A percentile compares a stretch with the other conserved stretches of the same genome.
Evolutionary conservation across 768 basidiomycete species (phyloP).

Genomic region (Suillus clintonianus): DNA sequence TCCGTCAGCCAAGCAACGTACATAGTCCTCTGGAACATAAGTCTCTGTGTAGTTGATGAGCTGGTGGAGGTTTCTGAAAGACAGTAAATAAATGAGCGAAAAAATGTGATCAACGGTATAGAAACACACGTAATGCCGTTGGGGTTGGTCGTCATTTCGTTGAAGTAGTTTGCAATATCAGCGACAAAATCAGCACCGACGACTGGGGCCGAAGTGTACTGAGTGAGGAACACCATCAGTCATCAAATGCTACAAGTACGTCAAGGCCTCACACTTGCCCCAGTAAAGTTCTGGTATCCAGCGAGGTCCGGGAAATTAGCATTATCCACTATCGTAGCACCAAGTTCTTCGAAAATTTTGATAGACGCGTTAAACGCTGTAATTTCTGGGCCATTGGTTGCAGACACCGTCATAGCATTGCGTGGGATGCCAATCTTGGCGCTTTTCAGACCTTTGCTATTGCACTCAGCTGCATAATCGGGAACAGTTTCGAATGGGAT

Average conservation of each 20-base stretch:
- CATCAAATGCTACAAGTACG: background rate
- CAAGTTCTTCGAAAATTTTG: background rate
- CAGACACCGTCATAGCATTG: background rate
- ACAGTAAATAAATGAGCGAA: background rate
- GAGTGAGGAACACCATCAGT: background rate
- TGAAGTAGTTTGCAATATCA: background rate
- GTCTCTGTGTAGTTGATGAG: slow-evolving; percentile 1
- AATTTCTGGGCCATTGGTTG: slow-evolving; percentile 1
- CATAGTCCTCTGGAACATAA: background rate
- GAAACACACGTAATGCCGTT: background rate
- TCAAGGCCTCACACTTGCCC: background rate
- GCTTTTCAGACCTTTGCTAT: background rate
- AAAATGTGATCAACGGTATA: background rate
- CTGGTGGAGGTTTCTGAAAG: background rate
- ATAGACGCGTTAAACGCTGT: background rate
- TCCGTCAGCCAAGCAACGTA: background rate
- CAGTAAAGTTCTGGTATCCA: background rate
- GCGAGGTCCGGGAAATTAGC: slow-evolving; percentile 1
- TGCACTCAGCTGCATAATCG: background rate
- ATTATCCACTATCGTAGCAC: slow-evolving; percentile 1
- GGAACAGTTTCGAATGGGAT: slow-evolving; percentile 1
- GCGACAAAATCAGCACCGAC: background rate
- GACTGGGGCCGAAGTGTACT: background rate
- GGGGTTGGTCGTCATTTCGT: slow-evolving; percentile 2
- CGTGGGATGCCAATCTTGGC: slow-evolving; percentile 2